Evolutionary conservation across 345 rosid genomes (phyloP), one percentile per base, ranked within the genome.

Genomic region (Hibiscus syriacus): DNA sequence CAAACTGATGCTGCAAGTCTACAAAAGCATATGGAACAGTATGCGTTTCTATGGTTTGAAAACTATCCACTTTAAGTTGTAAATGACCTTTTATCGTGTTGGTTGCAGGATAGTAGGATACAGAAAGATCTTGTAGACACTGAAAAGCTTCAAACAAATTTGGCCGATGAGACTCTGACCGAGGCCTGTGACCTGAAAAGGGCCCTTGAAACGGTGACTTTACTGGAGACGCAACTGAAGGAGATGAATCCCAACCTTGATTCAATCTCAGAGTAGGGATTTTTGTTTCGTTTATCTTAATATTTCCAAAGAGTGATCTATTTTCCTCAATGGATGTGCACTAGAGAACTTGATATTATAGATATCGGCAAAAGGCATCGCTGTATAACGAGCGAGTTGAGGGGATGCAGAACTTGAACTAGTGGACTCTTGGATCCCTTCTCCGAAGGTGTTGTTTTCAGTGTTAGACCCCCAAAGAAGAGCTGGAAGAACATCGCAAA

Each of bases 401-500:
- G 98, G 98, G 25, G 99, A 94, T 80, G 97, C 99, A 46, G 98
- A 94, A 70, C 98, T 94, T 46, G 99, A 94, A 79, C 83, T 91
- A 12, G 98, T 94, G 30, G 99, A 94, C 79, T 91, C 98, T 49
- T 94, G 69, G 99, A 94, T 83, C 98, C 99, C 29, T 91, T 94
- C 79, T 92, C 97, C 36, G 99, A 92, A 85, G 98, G 99, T 64
- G 93, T 92, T 68, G 98, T 94, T 62, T 92, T 94, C 83, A 94
- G 97, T 72, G 97, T 94, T 39, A 85, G 99, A 78, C 98, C 99
- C 14, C 99, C 99, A 2, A 94, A 55, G 34, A 55, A 55, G 10
- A 94, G 97, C 80, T 91, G 99, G 98, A 94, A 92, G 77, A 91
- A 92, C 74, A 94, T 94, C 62, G 97, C 96, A 23, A 94, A 94